Evolutionary conservation across 2,329 filamentous ascomycete species (phyloP), one percentile per base, ranked within the genome.

Genomic region (Metarhizium humberi): DNA sequence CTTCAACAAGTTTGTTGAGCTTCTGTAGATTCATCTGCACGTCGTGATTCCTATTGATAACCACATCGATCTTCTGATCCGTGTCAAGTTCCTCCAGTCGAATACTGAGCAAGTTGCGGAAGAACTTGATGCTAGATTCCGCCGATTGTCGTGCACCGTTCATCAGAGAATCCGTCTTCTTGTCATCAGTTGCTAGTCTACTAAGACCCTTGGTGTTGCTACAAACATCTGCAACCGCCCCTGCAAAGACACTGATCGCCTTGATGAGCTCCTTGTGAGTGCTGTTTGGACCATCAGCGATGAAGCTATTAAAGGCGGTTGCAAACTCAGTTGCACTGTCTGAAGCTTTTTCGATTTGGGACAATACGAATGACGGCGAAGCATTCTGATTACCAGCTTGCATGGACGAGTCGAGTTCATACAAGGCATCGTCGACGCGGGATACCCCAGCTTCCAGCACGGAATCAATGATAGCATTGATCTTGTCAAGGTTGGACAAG

Each of bases 381-480:
- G 94, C 94, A 66, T 95, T 99, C 74, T 97, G 94, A 75, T 99
- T 99, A 71, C 94, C 94, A 45, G 92, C 94, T 70, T 97, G 92
- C 91, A 97, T 97, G 20, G 88, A 88, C 20, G 94, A 97, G 71
- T 99, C 94, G 47, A 99, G 79, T 71, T 99, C 94, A 73, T 99
- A 99, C 40, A 99, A 78, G 47, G 94, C 91, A 71, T 99, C 94
- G 65, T 99, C 94, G 14, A 99, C 92, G 48, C 94, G 87, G 65
- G 94, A 86, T 25, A 97, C 90, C 62, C 92, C 94, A 51, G 90
- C 87, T 69, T 97, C 92, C 43, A 99, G 78, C 3, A 99, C 94
- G 0, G 92, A 96, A 70, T 99, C 94, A 62, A 99, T 95, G 53
- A 99, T 92, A 64, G 95, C 91, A 74, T 95, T 94, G 70, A 99